Evolutionary conservation across 164 flowering plant species (phyloP), one percentile per base, ranked within the genome.

Genomic region (Stephania cephalantha): DNA sequence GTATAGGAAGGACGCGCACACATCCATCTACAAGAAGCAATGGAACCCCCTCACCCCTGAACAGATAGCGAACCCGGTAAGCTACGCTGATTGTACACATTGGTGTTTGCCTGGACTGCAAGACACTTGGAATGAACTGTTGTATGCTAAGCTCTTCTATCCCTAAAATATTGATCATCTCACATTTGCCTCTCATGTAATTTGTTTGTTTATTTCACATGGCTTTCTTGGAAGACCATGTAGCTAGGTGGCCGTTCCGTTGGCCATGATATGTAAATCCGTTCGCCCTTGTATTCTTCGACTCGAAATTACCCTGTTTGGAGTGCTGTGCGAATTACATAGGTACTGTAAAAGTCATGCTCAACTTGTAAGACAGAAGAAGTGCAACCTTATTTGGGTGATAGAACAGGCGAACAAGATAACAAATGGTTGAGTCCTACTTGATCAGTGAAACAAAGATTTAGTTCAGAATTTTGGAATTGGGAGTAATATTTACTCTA

Each of bases 61-160:
- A 78, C 97, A 95, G 77, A 2, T 89, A 30, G 94, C 92, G 0
- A 88, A 90, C 76, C 99, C 99, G 0, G 78, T 55, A 2, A 89
- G 93, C 84, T 93, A 91, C 35, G 89, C 99, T 0, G 99, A 95
- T 76, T 93, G 98, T 48, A 84, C 85, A 18, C 97, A 95, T 74
- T 93, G 98, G 97, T 95, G 99, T 73, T 79, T 95, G 84, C 98
- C 99, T 30, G 97, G 99, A 29, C 85, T 93, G 52, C 99, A 90
- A 78, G 99, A 95, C 79, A 90, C 93, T 11, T 95, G 98, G 99
- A 95, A 95, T 72, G 98, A 93, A 81, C 90, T 95, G 17, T 76
- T 94, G 9, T 92, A 86, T 52, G 74, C 96, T 17, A 91, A 91
- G 83, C 89, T 94, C 11, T 89, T 94, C 78, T 91, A 87, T 74